Percentiles rank a stretch among this genome's conserved stretches.
These are phyloP conservation scores for Corynascus novoguineensis DNA, from an alignment of 495 filamentous ascomycete species.

Conservation along the genomic window DNA sequence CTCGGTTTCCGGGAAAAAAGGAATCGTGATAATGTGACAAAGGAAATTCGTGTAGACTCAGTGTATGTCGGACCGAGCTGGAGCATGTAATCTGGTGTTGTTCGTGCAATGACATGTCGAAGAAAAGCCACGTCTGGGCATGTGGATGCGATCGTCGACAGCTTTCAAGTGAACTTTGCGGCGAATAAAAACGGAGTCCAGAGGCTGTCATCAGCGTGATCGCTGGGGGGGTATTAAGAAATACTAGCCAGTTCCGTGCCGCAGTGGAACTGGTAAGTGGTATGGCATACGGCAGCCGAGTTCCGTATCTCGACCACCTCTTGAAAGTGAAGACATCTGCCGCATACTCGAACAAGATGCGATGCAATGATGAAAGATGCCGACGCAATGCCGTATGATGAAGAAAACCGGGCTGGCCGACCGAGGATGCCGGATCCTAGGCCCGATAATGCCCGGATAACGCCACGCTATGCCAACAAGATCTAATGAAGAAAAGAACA, in stretches of 20 bases:
- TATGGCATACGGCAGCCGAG: neutral
- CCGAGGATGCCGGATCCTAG: slow-evolving; percentile 27
- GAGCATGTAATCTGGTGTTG: slow-evolving; percentile 8
- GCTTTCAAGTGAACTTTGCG: neutral
- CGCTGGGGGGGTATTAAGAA: slow-evolving; percentile 14
- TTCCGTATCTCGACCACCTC: neutral
- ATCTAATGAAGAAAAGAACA: slow-evolving; percentile 19
- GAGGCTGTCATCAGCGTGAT: slow-evolving; percentile 13
- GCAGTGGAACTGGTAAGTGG: slow-evolving; percentile 11
- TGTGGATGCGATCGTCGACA: slow-evolving; percentile 14
- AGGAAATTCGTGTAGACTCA: slow-evolving; percentile 14
- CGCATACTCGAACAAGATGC: slow-evolving; percentile 11
- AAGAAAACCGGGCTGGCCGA: slow-evolving; percentile 18
- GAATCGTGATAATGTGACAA: slow-evolving; percentile 16
- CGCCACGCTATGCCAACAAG: slow-evolving; percentile 30
- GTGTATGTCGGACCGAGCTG: slow-evolving; percentile 24
- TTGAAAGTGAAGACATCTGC: slow-evolving; percentile 2
- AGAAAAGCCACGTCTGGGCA: slow-evolving; percentile 14
- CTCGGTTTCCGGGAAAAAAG: slow-evolving; percentile 1
- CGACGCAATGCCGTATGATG: slow-evolving; percentile 19
- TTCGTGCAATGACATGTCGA: slow-evolving; percentile 13
- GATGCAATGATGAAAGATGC: slow-evolving; percentile 15
- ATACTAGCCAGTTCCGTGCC: slow-evolving; percentile 10
- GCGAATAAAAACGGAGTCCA: neutral
- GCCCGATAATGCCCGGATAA: slow-evolving; percentile 22